Percentiles rank a stretch among this genome's conserved stretches.
Evolutionary conservation across 2,329 filamentous ascomycete species (phyloP).

Genomic region (Diplodia seriata): DNA sequence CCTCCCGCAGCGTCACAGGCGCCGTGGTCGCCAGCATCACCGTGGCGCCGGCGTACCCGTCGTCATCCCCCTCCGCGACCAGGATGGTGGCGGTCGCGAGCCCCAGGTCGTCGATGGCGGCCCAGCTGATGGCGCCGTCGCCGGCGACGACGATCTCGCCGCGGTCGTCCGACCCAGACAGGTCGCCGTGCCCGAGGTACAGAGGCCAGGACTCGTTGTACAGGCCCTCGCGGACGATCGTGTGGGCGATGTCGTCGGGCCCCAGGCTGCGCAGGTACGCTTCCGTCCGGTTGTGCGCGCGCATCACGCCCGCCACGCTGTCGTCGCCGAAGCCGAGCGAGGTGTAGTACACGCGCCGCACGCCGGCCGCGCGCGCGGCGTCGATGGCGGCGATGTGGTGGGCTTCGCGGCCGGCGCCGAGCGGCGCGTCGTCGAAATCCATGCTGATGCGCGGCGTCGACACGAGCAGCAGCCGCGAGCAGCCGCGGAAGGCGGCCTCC

Average conservation of each 20-base stretch:
- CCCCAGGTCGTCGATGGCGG: slow-evolving; percentile 52
- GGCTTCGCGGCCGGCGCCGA: slow-evolving; percentile 50
- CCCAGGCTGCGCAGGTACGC: slow-evolving; percentile 43
- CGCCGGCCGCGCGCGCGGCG: slow-evolving; percentile 50
- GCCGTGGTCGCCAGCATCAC: slow-evolving; percentile 48
- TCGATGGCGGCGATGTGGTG: slow-evolving; percentile 54
- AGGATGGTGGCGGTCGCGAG: slow-evolving; percentile 53
- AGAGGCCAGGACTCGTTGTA: slow-evolving; percentile 58
- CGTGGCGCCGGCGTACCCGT: slow-evolving; percentile 46
- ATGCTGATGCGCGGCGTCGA: slow-evolving; percentile 53
- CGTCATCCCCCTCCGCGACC: slow-evolving; percentile 34
- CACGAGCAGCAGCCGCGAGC: slow-evolving; percentile 54
- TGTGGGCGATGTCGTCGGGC: slow-evolving; percentile 42
- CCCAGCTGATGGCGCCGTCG: slow-evolving; percentile 54
- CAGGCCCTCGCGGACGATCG: slow-evolving; percentile 53
- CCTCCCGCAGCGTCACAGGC: slow-evolving; percentile 40
- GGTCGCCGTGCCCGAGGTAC: slow-evolving; percentile 55
- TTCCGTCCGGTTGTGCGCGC: slow-evolving; percentile 56
- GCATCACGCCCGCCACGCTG: slow-evolving; percentile 54
- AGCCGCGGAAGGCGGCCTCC: slow-evolving; percentile 45
- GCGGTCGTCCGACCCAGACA: slow-evolving; percentile 45
- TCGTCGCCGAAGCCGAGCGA: slow-evolving; percentile 52
- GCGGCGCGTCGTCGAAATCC: slow-evolving; percentile 53
- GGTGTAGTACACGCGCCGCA: slow-evolving; percentile 57
- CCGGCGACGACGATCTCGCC: slow-evolving; percentile 51